A percentile compares a stretch with the other conserved stretches of the same genome.
Conservation (phyloP, 345 rosid genomes). For the Hevea brasiliensis region DNA sequence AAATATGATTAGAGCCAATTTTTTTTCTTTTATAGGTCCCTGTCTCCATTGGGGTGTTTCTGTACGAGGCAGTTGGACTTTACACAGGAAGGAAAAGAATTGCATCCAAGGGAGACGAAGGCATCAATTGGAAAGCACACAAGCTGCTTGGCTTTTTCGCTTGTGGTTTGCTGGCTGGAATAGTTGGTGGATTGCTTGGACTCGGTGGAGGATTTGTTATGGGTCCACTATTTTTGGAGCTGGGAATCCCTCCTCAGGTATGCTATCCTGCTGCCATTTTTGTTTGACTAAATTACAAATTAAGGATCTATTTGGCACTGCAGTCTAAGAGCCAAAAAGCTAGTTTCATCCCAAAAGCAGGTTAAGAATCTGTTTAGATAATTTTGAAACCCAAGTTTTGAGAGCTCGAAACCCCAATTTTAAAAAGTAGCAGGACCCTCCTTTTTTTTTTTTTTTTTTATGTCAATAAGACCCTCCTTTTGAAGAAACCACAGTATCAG, state of each 20-base stretch:
- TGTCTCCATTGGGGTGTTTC: constrained; percentile 61
- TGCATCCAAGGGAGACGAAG: constrained; percentile 58
- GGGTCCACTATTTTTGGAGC: constrained; percentile 75
- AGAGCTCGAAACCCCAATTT: too few relatives aligned
- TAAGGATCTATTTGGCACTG: too few relatives aligned
- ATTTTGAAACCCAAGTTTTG: too few relatives aligned
- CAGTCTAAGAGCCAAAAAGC: too few relatives aligned
- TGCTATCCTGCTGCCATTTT: neutral
- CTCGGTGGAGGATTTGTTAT: constrained; percentile 76
- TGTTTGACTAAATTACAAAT: too few relatives aligned
- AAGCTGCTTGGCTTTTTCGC: constrained; percentile 55
- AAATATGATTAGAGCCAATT: too few relatives aligned
- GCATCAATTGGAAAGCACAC: constrained; percentile 32
- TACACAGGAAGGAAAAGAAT: constrained; percentile 62
- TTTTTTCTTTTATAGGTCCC: constrained; percentile 44
- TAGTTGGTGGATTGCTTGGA: constrained; percentile 79
- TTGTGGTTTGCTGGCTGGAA: constrained; percentile 59
- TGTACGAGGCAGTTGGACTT: constrained; percentile 58
- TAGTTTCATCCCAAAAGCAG: too few relatives aligned
- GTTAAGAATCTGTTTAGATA: too few relatives aligned
- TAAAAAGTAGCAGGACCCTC: too few relatives aligned
- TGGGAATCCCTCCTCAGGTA: constrained; percentile 83
- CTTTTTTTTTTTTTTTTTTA: too few relatives aligned
- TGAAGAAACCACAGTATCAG: too few relatives aligned
- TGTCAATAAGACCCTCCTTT: too few relatives aligned